phyloP scores from a whole-genome alignment of 2,329 filamentous ascomycete species.

The Nothomitra cinnamomea region DNA sequence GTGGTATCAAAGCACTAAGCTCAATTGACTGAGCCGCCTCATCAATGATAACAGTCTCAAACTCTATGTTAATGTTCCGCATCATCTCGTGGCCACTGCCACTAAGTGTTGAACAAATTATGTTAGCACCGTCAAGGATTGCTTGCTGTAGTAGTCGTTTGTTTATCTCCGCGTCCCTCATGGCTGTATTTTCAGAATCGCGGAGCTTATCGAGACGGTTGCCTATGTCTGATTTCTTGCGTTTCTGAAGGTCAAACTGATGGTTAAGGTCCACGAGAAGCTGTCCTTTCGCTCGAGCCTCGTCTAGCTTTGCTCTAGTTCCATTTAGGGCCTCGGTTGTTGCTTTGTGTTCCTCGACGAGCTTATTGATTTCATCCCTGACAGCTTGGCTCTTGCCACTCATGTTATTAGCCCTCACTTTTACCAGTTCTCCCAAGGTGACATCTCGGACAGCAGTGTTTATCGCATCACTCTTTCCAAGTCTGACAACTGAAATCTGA shows the following conservation, averaged over 20 bases:
- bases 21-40: constrained; percentile 98
- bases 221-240: constrained; percentile 58
- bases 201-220: constrained; percentile 74
- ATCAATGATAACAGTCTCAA: constrained; percentile 96
- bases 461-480: constrained; percentile 84
- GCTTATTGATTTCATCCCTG: constrained; percentile 38
- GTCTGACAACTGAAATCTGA: constrained; percentile 71
- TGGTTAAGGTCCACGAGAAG: constrained; percentile 41
- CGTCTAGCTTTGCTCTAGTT: constrained; percentile 54
- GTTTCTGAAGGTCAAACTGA: constrained; percentile 62
- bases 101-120: constrained; percentile 88
- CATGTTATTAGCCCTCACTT: background rate
- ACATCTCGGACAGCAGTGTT: constrained; percentile 80
- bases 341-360: constrained; percentile 52
- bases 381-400: background rate
- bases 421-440: constrained; percentile 78
- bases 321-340: constrained; percentile 49
- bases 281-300: constrained; percentile 37
- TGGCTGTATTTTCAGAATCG: constrained; percentile 65
- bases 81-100: constrained; percentile 97
- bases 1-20: constrained; percentile 82
- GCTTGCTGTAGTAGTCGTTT: constrained; percentile 75
- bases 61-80: constrained; percentile 82
- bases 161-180: constrained; percentile 72
- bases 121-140: constrained; percentile 76